Base-by-base conservation (phyloP, 1,139 yeast species). In the Magnusiomyces magnusii region DNA sequence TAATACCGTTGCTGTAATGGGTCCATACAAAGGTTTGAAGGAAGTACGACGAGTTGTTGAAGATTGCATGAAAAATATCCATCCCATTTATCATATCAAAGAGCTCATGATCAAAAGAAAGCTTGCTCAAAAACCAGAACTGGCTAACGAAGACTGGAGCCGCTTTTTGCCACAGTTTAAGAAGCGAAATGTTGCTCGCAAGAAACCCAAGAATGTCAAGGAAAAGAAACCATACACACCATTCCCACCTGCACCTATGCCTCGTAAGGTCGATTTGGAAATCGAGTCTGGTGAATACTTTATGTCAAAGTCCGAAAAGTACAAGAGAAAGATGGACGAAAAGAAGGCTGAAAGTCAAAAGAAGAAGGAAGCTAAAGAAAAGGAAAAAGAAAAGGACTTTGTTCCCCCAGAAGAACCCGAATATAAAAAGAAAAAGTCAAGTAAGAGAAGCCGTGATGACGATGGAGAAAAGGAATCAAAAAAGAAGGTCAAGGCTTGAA, bases 201-300 rank as follows among this genome's bases (percentile, higher is more conserved):
- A 88, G 86, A 86, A 85, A 79, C 88, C 93, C 64, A 85, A 83
- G 77, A 81, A 81, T 73, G 74, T 77, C 64, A 81, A 77, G 67
- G 88, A 86, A 73, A 87, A 87, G 87, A 90, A 85, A 76, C 86
- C 83, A 2, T 93, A 93, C 81, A 93, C 99, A 39, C 99, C 99
- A 70, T 95, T 95, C 91, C 99, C 99, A 75, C 99, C 99, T 66
- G 89, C 90, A 60, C 99, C 90, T 76, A 82, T 83, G 66, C 99
- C 98, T 70, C 86, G 99, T 79, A 92, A 93, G 87, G 80, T 95
- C 74, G 99, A 95, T 82, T 78, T 92, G 72, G 96, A 92, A 76
- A 91, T 95, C 75, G 99, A 93, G 76, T 86, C 95, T 78, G 99
- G 99, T 82, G 99, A 95, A 74, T 93, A 90, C 77, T 93, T 93